phyloP scores from a whole-genome alignment of 2,329 filamentous ascomycete species.

The Purpureocillium takamizusanense region DNA sequence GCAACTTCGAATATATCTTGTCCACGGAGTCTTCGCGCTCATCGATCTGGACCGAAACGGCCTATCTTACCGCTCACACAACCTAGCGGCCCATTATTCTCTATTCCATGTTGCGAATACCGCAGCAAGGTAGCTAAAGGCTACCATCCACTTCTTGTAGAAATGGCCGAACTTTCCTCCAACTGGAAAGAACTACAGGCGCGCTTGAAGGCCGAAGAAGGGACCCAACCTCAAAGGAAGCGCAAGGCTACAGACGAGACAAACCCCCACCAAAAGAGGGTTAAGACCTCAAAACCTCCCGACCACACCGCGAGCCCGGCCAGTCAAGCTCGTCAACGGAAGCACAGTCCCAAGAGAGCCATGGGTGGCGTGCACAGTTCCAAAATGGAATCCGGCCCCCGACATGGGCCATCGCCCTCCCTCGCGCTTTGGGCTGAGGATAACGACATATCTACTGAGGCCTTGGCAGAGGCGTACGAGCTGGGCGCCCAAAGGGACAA shows the following conservation, averaged over 20 bases:
- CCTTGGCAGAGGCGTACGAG: slow-evolving; percentile 53
- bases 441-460: slow-evolving; percentile 50
- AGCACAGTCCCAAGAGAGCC: slow-evolving; percentile 2
- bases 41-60: too few species aligned
- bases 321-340: slow-evolving; percentile 5
- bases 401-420: slow-evolving; percentile 38
- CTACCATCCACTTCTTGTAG: slow-evolving; percentile 1
- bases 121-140: neutral
- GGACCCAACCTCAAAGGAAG: slow-evolving; percentile 15
- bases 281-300: slow-evolving; percentile 19
- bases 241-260: slow-evolving; percentile 33
- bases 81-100: too few species aligned
- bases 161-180: slow-evolving; percentile 43
- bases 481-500: slow-evolving; percentile 37
- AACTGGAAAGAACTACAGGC: slow-evolving; percentile 77
- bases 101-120: too few species aligned
- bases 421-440: slow-evolving; percentile 52
- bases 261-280: slow-evolving; percentile 14
- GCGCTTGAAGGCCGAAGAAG: slow-evolving; percentile 40
- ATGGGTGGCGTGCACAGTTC: slow-evolving; percentile 54
- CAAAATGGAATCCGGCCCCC: slow-evolving; percentile 26
- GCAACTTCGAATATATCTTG: too few species aligned
- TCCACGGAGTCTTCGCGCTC: too few species aligned
- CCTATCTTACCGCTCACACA: too few species aligned
- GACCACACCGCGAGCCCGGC: slow-evolving; percentile 2